phyloP scores from a whole-genome alignment of 2,329 filamentous ascomycete genomes.

The Chrysosporium queenslandicum region DNA sequence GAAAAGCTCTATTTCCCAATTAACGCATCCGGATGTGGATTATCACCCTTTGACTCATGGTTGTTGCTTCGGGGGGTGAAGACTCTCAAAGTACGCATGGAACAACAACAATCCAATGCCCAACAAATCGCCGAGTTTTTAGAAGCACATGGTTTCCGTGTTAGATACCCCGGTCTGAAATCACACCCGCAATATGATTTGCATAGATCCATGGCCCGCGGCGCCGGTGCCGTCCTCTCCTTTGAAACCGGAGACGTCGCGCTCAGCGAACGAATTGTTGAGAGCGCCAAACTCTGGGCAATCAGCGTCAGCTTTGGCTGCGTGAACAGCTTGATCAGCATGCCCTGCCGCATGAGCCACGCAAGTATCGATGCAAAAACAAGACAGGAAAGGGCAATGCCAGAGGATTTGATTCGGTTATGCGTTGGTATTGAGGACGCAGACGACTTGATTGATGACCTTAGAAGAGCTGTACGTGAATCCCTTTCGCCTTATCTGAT shows the following conservation, averaged over 20 bases:
- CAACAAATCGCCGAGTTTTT: slow-evolving; percentile 87
- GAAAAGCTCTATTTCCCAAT: slow-evolving; percentile 95
- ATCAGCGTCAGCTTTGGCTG: slow-evolving; percentile 97
- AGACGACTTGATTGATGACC: slow-evolving; percentile 83
- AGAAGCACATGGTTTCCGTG: slow-evolving; percentile 81
- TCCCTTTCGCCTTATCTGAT: neutral
- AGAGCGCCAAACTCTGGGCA: slow-evolving; percentile 80
- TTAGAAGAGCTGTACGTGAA: slow-evolving; percentile 72
- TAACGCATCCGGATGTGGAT: slow-evolving; percentile 87
- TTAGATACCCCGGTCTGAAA: slow-evolving; percentile 86
- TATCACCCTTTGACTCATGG: slow-evolving; percentile 93
- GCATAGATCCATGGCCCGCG: slow-evolving; percentile 90
- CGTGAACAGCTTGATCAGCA: slow-evolving; percentile 96
- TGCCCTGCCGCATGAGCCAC: slow-evolving; percentile 99
- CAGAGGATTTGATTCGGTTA: slow-evolving; percentile 89
- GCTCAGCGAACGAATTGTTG: slow-evolving; percentile 85
- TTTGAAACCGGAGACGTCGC: slow-evolving; percentile 87
- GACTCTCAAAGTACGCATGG: slow-evolving; percentile 94
- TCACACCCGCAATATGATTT: slow-evolving; percentile 94
- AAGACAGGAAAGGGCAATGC: slow-evolving; percentile 76
- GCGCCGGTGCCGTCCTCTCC: slow-evolving; percentile 84
- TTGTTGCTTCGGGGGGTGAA: slow-evolving; percentile 91
- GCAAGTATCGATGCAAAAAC: slow-evolving; percentile 96
- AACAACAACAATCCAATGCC: slow-evolving; percentile 91
- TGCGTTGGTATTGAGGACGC: slow-evolving; percentile 95